These are phyloP conservation scores for Hypoxylon sp. DNA, from an alignment of 2,329 filamentous ascomycete species.

Conservation along the genomic window DNA sequence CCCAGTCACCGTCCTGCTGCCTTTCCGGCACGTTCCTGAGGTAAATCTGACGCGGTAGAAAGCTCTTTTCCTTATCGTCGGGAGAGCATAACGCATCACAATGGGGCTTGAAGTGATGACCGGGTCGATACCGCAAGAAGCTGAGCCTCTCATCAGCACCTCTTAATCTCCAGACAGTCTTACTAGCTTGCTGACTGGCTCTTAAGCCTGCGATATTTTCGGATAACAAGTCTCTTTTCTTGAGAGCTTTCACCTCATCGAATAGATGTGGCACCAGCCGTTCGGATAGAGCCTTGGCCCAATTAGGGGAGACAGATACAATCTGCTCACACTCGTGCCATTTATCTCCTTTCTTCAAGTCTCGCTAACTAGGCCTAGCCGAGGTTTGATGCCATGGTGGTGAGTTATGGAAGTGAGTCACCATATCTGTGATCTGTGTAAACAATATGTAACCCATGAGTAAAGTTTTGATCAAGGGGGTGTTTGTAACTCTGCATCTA, in stretches of 20 bases:
- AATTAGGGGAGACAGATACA: conserved; percentile 41
- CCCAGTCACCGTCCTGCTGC: conserved; percentile 21
- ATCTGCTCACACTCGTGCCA: conserved; percentile 46
- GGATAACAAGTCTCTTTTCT: conserved; percentile 38
- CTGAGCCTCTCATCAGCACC: conserved; percentile 69
- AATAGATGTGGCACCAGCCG: conserved; percentile 41
- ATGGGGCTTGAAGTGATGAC: conserved; percentile 67
- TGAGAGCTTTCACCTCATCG: conserved; percentile 39
- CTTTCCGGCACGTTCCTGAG: conserved; percentile 44
- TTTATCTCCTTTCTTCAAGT: conserved; percentile 41
- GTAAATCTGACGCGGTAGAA: conserved; percentile 51
- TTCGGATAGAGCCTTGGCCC: conserved; percentile 41
- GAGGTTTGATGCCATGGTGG: conserved; percentile 39
- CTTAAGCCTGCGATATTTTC: conserved; percentile 43
- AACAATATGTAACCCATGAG: conserved; percentile 6
- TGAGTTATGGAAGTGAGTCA: conserved; percentile 7
- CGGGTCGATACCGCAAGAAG: conserved; percentile 70
- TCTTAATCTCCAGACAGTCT: conserved; percentile 47
- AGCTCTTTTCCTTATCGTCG: conserved; percentile 46
- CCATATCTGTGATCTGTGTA: background rate
- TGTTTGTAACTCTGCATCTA: background rate
- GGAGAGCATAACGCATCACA: conserved; percentile 44
- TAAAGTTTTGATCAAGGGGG: background rate
- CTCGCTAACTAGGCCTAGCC: conserved; percentile 42
- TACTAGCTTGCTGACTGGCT: conserved; percentile 43